phyloP scores from a whole-genome alignment of 106 monocot genomes.

The Phalaenopsis aphrodite region DNA sequence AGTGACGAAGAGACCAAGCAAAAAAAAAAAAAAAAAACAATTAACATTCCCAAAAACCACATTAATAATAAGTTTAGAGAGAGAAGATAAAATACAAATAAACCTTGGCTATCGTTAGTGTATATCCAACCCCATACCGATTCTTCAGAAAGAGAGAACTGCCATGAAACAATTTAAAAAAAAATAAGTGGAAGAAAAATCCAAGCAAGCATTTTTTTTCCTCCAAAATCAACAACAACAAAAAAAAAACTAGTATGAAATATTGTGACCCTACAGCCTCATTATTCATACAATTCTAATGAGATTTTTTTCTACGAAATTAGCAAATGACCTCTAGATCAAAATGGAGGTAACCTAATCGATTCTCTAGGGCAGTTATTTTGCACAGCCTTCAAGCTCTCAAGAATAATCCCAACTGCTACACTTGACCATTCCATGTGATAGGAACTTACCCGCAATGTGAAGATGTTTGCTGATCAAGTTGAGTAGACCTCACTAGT shows the following conservation, averaged over 20 bases:
- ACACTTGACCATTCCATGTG: background rate
- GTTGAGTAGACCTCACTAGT: background rate
- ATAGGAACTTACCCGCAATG: background rate
- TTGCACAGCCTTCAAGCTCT: background rate
- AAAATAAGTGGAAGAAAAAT: background rate
- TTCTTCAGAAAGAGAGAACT: slow-evolving; percentile 89
- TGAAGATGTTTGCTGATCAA: background rate
- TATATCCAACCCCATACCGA: slow-evolving; percentile 85
- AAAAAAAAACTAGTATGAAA: background rate
- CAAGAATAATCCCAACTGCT: background rate
- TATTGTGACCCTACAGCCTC: background rate
- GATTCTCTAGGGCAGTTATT: background rate
- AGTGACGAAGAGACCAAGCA: slow-evolving; percentile 6
- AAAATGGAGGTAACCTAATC: background rate
- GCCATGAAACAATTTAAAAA: slow-evolving; percentile 3
- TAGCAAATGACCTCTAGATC: background rate
- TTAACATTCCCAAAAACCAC: background rate
- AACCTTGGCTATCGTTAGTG: slow-evolving; percentile 77
- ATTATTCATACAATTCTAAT: background rate
- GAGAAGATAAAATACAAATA: background rate
- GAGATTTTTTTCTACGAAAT: background rate
- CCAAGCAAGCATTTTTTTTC: background rate
- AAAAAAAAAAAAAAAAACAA: slow-evolving; percentile 2
- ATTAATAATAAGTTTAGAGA: background rate
- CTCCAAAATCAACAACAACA: background rate